Evolutionary conservation across 176 grass and related monocot genomes (phyloP).

Genomic region (Oryza punctata): DNA sequence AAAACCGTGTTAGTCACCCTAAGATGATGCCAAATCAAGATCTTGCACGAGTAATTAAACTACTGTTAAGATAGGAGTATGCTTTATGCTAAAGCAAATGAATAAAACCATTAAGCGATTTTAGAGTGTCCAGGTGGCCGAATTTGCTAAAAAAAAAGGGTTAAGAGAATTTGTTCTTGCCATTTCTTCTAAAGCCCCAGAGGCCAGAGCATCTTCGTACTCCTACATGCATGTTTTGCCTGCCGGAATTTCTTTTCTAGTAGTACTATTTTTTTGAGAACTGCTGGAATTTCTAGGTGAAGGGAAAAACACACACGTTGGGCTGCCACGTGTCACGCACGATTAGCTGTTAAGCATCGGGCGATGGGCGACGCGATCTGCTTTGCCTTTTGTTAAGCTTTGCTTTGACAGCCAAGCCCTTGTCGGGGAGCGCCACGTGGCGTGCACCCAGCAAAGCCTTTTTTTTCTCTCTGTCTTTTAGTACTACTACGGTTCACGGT

Average conservation of each 20-base stretch:
- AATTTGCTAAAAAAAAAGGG: neutral
- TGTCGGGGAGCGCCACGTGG: constrained; percentile 6
- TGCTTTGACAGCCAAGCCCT: neutral
- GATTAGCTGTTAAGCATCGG: neutral
- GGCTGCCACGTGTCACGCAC: constrained; percentile 9
- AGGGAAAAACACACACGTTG: neutral
- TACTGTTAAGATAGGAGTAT: neutral
- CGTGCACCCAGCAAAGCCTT: neutral
- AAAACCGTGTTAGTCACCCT: neutral
- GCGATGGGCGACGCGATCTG: neutral
- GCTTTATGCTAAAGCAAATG: neutral
- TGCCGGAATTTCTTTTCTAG: neutral
- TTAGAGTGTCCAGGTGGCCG: neutral
- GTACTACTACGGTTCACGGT: neutral
- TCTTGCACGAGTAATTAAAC: neutral
- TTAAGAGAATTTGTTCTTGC: neutral
- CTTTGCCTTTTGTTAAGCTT: neutral
- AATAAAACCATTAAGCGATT: neutral
- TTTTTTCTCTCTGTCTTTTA: neutral
- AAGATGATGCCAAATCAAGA: neutral
- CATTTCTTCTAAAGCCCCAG: neutral
- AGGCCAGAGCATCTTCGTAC: neutral
- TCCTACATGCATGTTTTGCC: no score
- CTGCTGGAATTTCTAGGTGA: neutral
- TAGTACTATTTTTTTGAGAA: no score